Conservation (phyloP, 2,329 filamentous ascomycete genomes). For the Aspergillus versicolor region DNA sequence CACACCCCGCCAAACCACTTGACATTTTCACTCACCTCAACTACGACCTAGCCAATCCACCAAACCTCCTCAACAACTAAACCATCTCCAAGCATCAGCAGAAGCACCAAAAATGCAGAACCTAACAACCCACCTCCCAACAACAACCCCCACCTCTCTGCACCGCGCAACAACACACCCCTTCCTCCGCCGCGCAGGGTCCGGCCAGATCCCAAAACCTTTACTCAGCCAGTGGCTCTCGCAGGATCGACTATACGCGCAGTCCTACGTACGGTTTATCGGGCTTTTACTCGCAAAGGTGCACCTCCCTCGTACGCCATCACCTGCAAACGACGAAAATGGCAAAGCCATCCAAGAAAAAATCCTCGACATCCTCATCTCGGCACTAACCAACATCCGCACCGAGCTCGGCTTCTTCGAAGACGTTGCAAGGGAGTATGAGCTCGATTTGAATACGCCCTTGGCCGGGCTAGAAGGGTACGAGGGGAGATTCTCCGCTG, state of each 20-base stretch:
- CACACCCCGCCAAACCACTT: conserved; percentile 4
- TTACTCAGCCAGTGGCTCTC: conserved; percentile 66
- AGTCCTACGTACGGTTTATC: conserved; percentile 67
- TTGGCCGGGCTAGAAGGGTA: conserved; percentile 19
- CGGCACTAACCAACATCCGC: conserved; percentile 64
- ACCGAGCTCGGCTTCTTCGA: conserved; percentile 69
- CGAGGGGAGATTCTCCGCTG: conserved; percentile 24
- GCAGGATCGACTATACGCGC: conserved; percentile 70
- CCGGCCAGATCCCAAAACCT: conserved; percentile 58
- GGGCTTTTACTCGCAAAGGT: conserved; percentile 65
- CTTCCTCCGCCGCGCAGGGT: conserved; percentile 65
- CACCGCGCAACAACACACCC: conserved; percentile 62
- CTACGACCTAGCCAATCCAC: neutral
- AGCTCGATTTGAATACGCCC: conserved; percentile 51
- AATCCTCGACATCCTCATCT: conserved; percentile 63
- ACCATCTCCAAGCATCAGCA: neutral
- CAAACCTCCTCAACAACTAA: neutral
- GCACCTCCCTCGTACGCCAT: conserved; percentile 45
- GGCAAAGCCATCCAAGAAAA: conserved; percentile 37
- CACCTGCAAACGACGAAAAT: neutral
- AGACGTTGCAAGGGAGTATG: conserved; percentile 61
- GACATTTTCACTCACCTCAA: neutral
- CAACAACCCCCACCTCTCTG: conserved; percentile 49
- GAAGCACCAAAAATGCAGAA: conserved; percentile 24
- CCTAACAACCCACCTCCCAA: conserved; percentile 59